Evolutionary conservation across 495 filamentous ascomycete genomes (phyloP).

Genomic region (Opeltia flavorubescens): DNA sequence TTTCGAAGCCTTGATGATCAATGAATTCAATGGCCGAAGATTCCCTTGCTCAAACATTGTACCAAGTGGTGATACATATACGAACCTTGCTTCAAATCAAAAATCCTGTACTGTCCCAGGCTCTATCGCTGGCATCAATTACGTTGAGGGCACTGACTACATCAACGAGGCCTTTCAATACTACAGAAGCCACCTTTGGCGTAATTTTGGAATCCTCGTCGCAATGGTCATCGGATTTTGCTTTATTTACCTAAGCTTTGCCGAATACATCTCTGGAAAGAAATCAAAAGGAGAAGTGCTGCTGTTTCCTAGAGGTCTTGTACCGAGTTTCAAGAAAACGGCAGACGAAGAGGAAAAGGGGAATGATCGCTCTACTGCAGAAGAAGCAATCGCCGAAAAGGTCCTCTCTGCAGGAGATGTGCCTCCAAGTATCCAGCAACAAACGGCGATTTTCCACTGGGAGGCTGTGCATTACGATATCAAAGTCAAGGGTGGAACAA

Average conservation of each 20-base stretch:
- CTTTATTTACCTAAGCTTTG: conserved; percentile 49
- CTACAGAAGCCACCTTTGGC: conserved; percentile 49
- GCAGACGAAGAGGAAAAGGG: conserved; percentile 34
- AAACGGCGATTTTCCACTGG: conserved; percentile 76
- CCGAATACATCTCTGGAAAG: conserved; percentile 62
- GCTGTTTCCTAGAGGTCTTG: conserved; percentile 67
- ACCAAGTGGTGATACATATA: conserved; percentile 40
- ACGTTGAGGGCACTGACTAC: conserved; percentile 56
- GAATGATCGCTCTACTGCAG: conserved; percentile 22
- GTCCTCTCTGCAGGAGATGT: conserved; percentile 9
- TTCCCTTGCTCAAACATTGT: conserved; percentile 51
- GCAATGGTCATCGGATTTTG: conserved; percentile 60
- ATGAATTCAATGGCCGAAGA: conserved; percentile 60
- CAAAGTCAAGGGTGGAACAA: conserved; percentile 62
- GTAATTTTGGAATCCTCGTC: conserved; percentile 70
- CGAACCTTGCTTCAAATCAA: conserved; percentile 22
- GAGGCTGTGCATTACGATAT: conserved; percentile 76
- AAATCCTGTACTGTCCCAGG: conserved; percentile 50
- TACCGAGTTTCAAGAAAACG: conserved; percentile 44
- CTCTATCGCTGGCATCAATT: conserved; percentile 37
- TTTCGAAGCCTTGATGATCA: conserved; percentile 81
- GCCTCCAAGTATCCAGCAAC: conserved; percentile 32
- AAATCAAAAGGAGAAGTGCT: conserved; percentile 82
- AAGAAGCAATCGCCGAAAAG: conserved; percentile 23
- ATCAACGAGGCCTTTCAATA: conserved; percentile 47